phyloP scores from a whole-genome alignment of 805 yeast species.

The Ogataea paraovalis region DNA sequence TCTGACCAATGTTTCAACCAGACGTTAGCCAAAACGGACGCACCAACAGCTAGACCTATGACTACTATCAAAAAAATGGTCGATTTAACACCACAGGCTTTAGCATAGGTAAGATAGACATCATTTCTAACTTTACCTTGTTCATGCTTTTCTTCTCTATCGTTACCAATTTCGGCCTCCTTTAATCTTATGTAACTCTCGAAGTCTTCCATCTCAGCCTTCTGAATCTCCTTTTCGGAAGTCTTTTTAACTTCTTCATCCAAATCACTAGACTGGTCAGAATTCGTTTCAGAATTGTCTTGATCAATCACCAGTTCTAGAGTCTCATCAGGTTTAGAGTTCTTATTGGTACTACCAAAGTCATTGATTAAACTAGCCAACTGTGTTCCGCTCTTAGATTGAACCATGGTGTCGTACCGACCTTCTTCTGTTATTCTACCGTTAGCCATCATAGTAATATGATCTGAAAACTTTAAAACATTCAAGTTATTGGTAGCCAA shows the following conservation, averaged over 20 bases:
- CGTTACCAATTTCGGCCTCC: constrained; percentile 37
- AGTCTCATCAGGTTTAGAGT: constrained; percentile 7
- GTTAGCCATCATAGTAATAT: constrained; percentile 62
- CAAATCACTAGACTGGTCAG: constrained; percentile 16
- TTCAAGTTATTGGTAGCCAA: constrained; percentile 85
- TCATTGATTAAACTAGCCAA: constrained; percentile 55
- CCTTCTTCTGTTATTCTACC: constrained; percentile 71
- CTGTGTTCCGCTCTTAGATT: constrained; percentile 38
- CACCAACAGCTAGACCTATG: constrained; percentile 53
- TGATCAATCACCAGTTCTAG: constrained; percentile 14
- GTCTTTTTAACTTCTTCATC: constrained; percentile 30
- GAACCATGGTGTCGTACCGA: constrained; percentile 45
- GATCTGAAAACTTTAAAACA: constrained; percentile 71
- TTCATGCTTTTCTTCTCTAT: constrained; percentile 74
- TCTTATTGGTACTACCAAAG: constrained; percentile 48
- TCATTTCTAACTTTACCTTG: constrained; percentile 92
- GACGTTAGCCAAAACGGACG: constrained; percentile 67
- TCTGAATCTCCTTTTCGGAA: constrained; percentile 44
- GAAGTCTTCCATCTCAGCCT: constrained; percentile 57
- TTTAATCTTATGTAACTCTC: constrained; percentile 28
- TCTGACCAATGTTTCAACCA: constrained; percentile 99
- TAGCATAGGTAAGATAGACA: constrained; percentile 78
- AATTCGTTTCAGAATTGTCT: constrained; percentile 15
- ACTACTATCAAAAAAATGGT: constrained; percentile 55
- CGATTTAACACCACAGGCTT: constrained; percentile 72